Percentiles rank a stretch among this genome's conserved stretches.
Evolutionary conservation across 176 grass and related monocot species (phyloP).

Genomic region (Miscanthus lutarioriparius): DNA sequence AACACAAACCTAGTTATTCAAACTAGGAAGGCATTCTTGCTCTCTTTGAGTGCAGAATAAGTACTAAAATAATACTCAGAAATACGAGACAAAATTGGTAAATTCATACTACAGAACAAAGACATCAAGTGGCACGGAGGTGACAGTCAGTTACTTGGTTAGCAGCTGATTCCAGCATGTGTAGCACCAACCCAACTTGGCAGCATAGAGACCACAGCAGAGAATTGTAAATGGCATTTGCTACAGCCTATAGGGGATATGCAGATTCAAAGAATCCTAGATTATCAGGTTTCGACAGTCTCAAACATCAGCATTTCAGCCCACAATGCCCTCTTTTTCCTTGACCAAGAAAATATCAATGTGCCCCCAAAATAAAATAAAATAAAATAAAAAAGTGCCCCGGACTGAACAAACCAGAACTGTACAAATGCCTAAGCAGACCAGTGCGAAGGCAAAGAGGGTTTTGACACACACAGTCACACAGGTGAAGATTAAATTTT

Average conservation of each 20-base stretch:
- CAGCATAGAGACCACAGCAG: background rate
- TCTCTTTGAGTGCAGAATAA: background rate
- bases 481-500: background rate
- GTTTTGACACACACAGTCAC: background rate
- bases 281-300: background rate
- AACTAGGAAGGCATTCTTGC: background rate
- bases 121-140: background rate
- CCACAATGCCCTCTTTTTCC: background rate
- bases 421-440: background rate
- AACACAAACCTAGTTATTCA: slow-evolving; percentile 25
- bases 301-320: background rate
- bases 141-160: background rate
- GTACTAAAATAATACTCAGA: background rate
- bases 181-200: background rate
- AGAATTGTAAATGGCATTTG: background rate
- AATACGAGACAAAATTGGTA: background rate
- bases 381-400: background rate
- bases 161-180: background rate
- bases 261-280: background rate
- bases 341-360: background rate
- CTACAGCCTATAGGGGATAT: background rate
- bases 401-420: background rate
- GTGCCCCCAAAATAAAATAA: background rate
- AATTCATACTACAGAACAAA: background rate
- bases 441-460: background rate